Base-by-base conservation (phyloP, 1,284 basidiomycete genomes). In the Agroathelia rolfsii region DNA sequence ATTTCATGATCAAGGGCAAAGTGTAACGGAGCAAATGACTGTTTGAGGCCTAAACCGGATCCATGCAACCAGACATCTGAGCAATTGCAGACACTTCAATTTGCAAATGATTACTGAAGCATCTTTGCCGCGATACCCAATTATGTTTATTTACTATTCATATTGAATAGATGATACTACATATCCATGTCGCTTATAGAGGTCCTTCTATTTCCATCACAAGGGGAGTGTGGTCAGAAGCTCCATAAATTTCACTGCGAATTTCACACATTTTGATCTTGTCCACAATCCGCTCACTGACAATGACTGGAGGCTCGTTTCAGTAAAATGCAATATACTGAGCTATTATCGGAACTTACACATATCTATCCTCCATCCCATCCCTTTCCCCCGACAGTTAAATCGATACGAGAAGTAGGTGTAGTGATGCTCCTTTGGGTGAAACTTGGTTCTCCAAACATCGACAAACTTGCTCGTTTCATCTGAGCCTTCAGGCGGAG, bases 401-500 rank as follows among this genome's bases (percentile, higher is more conserved):
- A 88, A 88, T 15, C 86, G 70, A 53, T 85, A 90, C 5, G 80
- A 81, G 42, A 84, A 92, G 52, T 90, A 93, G 1, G 82, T 85
- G 52, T 83, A 93, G 43, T 86, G 76, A 12, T 56, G 58, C 16
- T 66, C 58, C 20, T 73, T 65, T 2, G 85, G 84, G 50, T 92
- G 76, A n/a, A 66, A 53, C 18, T 71, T 58, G n/a, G n/a, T n/a
- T 33, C 89, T 68, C 88, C 88, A 93, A 17, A 87, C 61, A 44
- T 93, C 88, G 31, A 86, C 63, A 36, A 90, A 82, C 43, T 69
- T 73, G 34, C 51, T 47, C 6, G 52, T 42, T 6, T 44, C 52
- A 5, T 49, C 56, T 7, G 47, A 40, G 18, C 46, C 45, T 5
- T 46, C 40, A 3, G 70, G 57, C 11, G 69, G 58, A 26, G 64